Evolutionary conservation across 2,329 filamentous ascomycete species (phyloP), one percentile per base, ranked within the genome.

Genomic region (Epichloe gansuensis): DNA sequence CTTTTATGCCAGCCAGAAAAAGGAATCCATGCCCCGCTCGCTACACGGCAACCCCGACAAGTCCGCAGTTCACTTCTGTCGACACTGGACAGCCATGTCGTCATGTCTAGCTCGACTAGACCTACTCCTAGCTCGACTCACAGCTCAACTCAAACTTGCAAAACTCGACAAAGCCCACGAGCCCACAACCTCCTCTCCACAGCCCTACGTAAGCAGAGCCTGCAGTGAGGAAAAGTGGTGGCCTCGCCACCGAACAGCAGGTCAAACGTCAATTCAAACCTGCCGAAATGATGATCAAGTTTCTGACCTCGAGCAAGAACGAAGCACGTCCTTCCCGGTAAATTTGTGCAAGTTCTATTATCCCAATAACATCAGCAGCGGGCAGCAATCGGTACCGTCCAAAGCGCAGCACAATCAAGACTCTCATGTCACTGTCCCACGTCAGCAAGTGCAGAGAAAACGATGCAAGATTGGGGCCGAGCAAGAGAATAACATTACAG

Each of bases 161-260:
- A 21, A 21, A 21, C n/a, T 17, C 38, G 2, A 13, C 38, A 17
- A 41, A 41, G 4, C 15, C 38, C 38, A 17, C 5, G 13, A 41
- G 38, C 41, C 17, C 6, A 15, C 43, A 11, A 11, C 12, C 43
- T 35, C 44, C 77, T 77, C 77, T 72, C 76, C 71, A 59, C 75
- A 71, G 61, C 73, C 67, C 63, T 66, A 65, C 75, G 52, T 66
- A 69, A 70, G 74, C 71, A 67, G 60, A 63, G 67, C 60, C 58
- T 68, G 72, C 68, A 76, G 74, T 75, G 76, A 78, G 76, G 74
- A 77, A 77, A 76, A 66, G 59, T 61, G 57, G 57, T 59, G 61
- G 45, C 60, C 55, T 52, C 56, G 55, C 53, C 48, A 49, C 54
- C 43, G 46, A 46, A 12, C 35, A 15, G 34, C 51, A 48, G 17